A percentile compares a stretch with the other conserved stretches of the same genome.
Conservation (phyloP, 2,329 filamentous ascomycete species). For the Penicillium sumatraense region DNA sequence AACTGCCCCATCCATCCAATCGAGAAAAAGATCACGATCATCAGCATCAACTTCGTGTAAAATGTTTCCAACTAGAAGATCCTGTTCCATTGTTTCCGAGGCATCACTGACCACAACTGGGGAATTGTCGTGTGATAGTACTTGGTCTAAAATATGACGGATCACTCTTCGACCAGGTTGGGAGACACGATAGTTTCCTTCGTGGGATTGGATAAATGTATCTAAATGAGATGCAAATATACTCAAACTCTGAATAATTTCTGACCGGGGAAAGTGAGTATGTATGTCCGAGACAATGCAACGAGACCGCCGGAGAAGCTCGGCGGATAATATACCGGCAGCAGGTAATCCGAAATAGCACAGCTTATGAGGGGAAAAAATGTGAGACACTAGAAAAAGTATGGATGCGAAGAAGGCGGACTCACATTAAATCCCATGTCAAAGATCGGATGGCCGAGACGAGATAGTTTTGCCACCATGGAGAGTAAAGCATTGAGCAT, state of each 20-base stretch:
- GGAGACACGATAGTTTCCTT: slow-evolving; percentile 30
- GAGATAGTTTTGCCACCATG: slow-evolving; percentile 12
- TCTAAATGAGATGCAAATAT: slow-evolving; percentile 31
- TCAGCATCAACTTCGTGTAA: slow-evolving; percentile 7
- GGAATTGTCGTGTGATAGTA: slow-evolving; percentile 10
- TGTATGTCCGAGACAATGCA: background rate
- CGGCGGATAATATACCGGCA: slow-evolving; percentile 33
- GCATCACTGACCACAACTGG: background rate
- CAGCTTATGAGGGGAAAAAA: background rate
- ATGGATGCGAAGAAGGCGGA: too few relatives aligned
- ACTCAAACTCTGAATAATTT: slow-evolving; percentile 35
- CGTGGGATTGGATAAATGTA: slow-evolving; percentile 23
- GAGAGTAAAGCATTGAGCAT: slow-evolving; percentile 26
- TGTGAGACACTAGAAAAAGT: background rate
- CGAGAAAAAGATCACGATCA: slow-evolving; percentile 8
- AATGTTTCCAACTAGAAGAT: background rate
- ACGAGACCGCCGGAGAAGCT: slow-evolving; percentile 29
- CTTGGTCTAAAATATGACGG: slow-evolving; percentile 27
- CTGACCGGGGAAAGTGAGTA: slow-evolving; percentile 25
- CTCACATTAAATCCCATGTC: slow-evolving; percentile 24
- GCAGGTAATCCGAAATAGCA: slow-evolving; percentile 31
- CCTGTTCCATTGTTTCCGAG: background rate
- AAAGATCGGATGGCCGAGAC: slow-evolving; percentile 15
- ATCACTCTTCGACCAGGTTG: slow-evolving; percentile 28
- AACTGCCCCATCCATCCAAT: slow-evolving; percentile 12